Base-by-base conservation (phyloP, 129 eudicot species). In the Chrysanthemum seticuspe region DNA sequence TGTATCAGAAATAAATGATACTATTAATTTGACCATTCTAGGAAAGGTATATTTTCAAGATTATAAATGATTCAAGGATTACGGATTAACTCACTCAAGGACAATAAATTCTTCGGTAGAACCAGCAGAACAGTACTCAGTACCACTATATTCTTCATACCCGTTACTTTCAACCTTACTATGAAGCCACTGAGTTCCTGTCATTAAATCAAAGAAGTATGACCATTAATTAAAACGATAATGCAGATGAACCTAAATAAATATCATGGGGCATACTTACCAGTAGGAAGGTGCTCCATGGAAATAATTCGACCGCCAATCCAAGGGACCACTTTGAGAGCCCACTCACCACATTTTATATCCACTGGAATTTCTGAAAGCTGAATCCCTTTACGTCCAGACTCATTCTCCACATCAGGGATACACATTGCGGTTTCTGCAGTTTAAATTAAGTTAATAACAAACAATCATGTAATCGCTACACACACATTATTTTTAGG, bases 111-210 rank as follows among this genome's bases (percentile, higher is more conserved):
- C 86, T 85, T 94, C 97, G 0, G 91, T 64, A 77, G 96, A 94
- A 62, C 99, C 99, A 75, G 99, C 89, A 60, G 97, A 94, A 53
- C 97, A 83, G 73, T 88, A 94, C 67, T 94, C 99, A 19, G 84
- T 77, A 58, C 96, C 93, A 63, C 89, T 88, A 61, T 90, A 90
- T 78, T 94, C 97, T 80, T 94, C 99, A 78, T 94, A 94, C 16
- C 97, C 99, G 58, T 86, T 80, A 27, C 86, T 77, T 62, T 90
- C 99, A 52, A 94, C 89, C 80, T 97, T 85, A 75, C 99, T 94
- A 62, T 90, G 96, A 81, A 94, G 99, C 99, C 99, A 94, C 63
- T 94, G 99, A 74, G 89, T 94, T 85, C 88, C 99, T 94, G 88
- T 61, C 34, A 75, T 40, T 68, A 48, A 10, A 74, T 21, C 59